Base-by-base conservation (phyloP, 148 eudicot genomes). In the Polygonum maritimum region DNA sequence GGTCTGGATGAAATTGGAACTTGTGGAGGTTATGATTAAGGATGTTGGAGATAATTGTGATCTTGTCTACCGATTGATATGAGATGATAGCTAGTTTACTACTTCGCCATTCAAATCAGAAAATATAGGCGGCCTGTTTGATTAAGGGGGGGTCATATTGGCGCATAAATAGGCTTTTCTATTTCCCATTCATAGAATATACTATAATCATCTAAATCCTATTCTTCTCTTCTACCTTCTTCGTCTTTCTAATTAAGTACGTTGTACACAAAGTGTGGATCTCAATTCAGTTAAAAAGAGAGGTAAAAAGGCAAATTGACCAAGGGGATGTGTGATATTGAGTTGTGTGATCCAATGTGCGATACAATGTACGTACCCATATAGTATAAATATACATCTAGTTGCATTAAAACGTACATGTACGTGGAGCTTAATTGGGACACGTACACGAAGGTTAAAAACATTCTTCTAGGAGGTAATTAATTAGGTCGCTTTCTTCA, bases 131-230 rank as follows among this genome's bases (percentile, higher is more conserved):
- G 36, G 6, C 69, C 69, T 13, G 69, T 62, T 62, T 62, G 69
- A 39, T 26, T 62, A 10, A 12, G 39, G 15, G 69, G 69, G 12
- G 36, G 33, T 62, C 69, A 62, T 3, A 3, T 62, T 62, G 69
- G 39, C 69, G 69, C 15, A 62, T 62, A 62, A 62, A 31, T 62
- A 62, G 69, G 69, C 69, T 62, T 62, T 62, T 16, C 2, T 44
- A 6, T 41, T 44, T 44, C 47, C 10, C 7, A 44, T 44, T 10
- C 47, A 44, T 44, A 44, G 8, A 44, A 44, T 44, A 5, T 44
- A 10, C n/a, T 10, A 44, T 26, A 9, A 8, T 44, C 47, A 44
- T 44, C 47, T 6, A 6, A 7, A 44, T 44, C 47, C 41, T 39
- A 48, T 14, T 48, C 51, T 48, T 14, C 51, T 48, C 15, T 12